These are phyloP conservation scores for Starmera stellimalicola DNA, from an alignment of 1,139 yeast species.

Conservation along the genomic window DNA sequence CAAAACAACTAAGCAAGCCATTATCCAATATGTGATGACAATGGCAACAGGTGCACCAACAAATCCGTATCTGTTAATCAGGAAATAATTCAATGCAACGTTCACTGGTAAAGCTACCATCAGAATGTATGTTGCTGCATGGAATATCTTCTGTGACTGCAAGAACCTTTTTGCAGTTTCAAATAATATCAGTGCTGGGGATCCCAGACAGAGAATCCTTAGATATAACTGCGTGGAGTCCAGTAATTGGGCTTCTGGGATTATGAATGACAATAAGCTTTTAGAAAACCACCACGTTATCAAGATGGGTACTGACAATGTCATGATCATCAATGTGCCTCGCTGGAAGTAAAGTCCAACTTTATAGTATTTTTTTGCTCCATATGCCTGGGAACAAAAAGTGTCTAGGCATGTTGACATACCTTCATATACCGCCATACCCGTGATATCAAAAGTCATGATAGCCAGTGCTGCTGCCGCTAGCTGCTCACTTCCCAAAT, in stretches of 20 bases:
- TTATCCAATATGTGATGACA: conserved; percentile 26
- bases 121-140: conserved; percentile 29
- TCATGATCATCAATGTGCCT: conserved; percentile 32
- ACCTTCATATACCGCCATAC: conserved; percentile 41
- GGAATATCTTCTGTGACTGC: conserved; percentile 31
- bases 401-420: conserved; percentile 46
- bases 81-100: conserved; percentile 21
- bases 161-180: conserved; percentile 32
- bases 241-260: conserved; percentile 26
- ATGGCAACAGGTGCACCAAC: conserved; percentile 31
- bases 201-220: conserved; percentile 25
- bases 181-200: conserved; percentile 30
- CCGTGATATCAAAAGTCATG: conserved; percentile 42
- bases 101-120: conserved; percentile 27
- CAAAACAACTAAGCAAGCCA: conserved; percentile 21
- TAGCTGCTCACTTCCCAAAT: conserved; percentile 34
- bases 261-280: conserved; percentile 21
- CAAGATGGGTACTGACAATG: conserved; percentile 25
- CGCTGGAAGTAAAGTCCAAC: conserved; percentile 35
- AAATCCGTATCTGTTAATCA: conserved; percentile 26
- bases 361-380: conserved; percentile 25
- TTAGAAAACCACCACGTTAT: conserved; percentile 33
- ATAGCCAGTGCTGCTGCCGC: conserved; percentile 43
- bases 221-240: conserved; percentile 26
- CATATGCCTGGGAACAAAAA: conserved; percentile 44